Conservation (phyloP, 2,329 filamentous ascomycete genomes). For the Coniella vitis region DNA sequence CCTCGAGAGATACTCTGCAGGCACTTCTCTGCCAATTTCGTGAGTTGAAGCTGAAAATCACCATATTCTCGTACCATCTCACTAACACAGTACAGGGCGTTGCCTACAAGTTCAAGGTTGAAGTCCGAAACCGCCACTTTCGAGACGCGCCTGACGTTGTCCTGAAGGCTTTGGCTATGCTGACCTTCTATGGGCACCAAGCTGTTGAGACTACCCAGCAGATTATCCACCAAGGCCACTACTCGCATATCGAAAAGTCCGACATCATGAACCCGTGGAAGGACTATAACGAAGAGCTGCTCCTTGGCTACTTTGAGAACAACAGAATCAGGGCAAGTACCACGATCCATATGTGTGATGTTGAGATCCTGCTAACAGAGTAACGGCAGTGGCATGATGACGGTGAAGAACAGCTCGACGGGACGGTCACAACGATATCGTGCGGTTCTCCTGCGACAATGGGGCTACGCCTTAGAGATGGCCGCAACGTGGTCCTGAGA, state of each 20-base stretch:
- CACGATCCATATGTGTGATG: slow-evolving; percentile 11
- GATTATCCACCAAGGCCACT: slow-evolving; percentile 9
- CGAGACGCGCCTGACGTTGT: slow-evolving; percentile 40
- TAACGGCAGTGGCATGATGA: slow-evolving; percentile 55
- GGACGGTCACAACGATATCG: slow-evolving; percentile 55
- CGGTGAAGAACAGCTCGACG: slow-evolving; percentile 55
- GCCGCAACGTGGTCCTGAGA: slow-evolving; percentile 26
- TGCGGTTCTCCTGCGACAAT: slow-evolving; percentile 53
- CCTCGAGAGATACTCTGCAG: slow-evolving; percentile 38
- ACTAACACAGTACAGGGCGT: slow-evolving; percentile 42
- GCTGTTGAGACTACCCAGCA: slow-evolving; percentile 28
- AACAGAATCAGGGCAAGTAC: slow-evolving; percentile 51
- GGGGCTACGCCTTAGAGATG: slow-evolving; percentile 26
- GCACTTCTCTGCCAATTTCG: slow-evolving; percentile 48
- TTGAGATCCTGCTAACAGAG: not conserved
- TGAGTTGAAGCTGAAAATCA: slow-evolving; percentile 22
- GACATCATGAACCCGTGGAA: slow-evolving; percentile 23
- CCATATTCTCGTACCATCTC: too few relatives aligned
- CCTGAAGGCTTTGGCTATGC: slow-evolving; percentile 37
- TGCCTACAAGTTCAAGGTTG: slow-evolving; percentile 56
- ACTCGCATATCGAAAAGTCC: not conserved
- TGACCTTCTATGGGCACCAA: slow-evolving; percentile 42
- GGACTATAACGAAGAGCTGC: slow-evolving; percentile 58
- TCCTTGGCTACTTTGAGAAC: slow-evolving; percentile 55
- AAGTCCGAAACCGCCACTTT: slow-evolving; percentile 38